Base-by-base conservation (phyloP, 2,329 filamentous ascomycete species). In the Triangularia verruculosa region DNA sequence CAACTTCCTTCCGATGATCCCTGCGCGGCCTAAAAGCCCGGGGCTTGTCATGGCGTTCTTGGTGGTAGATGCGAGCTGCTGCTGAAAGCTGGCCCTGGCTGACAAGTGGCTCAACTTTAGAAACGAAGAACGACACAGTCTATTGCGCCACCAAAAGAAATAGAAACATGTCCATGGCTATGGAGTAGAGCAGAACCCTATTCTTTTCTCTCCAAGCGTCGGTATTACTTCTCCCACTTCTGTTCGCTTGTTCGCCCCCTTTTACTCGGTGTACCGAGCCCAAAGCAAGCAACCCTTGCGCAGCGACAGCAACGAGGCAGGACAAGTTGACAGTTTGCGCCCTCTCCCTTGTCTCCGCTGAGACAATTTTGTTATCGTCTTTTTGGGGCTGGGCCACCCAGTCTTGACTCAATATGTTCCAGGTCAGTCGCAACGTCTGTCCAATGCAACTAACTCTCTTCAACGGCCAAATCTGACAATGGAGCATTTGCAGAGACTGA, bases 401-500 rank as follows among this genome's bases (percentile, higher is more conserved):
- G 39, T 58, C 30, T 57, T 28, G 22, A 32, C 59, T 51, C 66
- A 62, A 34, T 66, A 75, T 75, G 73, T 72, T 75, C 66, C 71
- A 73, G 65, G 73, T 74, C 39, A 47, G 39, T 47, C 67, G 32
- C 32, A 51, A 39, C 57, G 20, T n/a, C 51, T 22, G 34, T 22
- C 9, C 51, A 20, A 24, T 8, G 15, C 25, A 17, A 25, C 24
- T 47, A 17, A n/a, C 3, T 34, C 17, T 32, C 3, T 20, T 20
- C 22, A 17, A 15, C 39, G 28, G 32, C 61, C 51, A 8, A 61
- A 56, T 55, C 61, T 63, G 30, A 65, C 52, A 47, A 54, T 58
- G 22, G 39, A 47, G 39, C 17, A 28, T 17, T 43, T 56, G 24
- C 74, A 95, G 90, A 86, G 91, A 81, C 82, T 96, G 71, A 91